Percentiles rank a stretch among this genome's conserved stretches.
Evolutionary conservation across 208 protist genomes (phyloP).

Genomic region (Strigomonas oncopelti): DNA sequence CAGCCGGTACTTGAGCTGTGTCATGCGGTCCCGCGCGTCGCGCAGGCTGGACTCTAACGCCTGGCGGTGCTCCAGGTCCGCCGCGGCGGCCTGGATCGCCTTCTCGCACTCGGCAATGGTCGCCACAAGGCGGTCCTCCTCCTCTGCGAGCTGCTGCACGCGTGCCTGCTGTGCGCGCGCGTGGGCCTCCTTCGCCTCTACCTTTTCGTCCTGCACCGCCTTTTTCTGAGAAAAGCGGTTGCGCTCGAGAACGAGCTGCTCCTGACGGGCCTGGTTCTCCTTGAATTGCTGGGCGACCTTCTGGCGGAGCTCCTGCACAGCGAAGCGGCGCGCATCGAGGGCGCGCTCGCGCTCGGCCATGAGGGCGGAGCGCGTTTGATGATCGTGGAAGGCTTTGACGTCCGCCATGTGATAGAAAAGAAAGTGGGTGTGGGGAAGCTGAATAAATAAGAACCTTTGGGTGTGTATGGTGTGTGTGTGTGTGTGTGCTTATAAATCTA

Average conservation of each 20-base stretch:
- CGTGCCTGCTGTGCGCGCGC: slow-evolving; percentile 45
- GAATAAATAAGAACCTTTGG: too few relatives aligned
- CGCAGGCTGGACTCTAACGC: slow-evolving; percentile 34
- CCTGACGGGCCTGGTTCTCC: slow-evolving; percentile 48
- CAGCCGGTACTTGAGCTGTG: slow-evolving; percentile 53
- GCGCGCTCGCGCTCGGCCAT: slow-evolving; percentile 63
- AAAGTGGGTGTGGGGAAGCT: background rate
- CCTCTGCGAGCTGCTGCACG: slow-evolving; percentile 39
- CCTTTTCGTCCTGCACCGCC: slow-evolving; percentile 68
- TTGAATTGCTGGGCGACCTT: slow-evolving; percentile 35
- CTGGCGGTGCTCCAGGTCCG: slow-evolving; percentile 47
- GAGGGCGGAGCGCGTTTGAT: slow-evolving; percentile 59
- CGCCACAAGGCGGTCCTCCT: slow-evolving; percentile 51
- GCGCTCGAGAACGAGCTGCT: slow-evolving; percentile 52
- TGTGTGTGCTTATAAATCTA: too few relatives aligned
- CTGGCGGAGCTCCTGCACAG: slow-evolving; percentile 62
- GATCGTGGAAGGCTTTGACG: slow-evolving; percentile 55
- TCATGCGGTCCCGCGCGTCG: slow-evolving; percentile 42
- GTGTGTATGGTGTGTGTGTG: too few relatives aligned
- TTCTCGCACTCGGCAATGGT: slow-evolving; percentile 35
- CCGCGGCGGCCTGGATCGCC: slow-evolving; percentile 31
- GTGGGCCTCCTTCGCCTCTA: slow-evolving; percentile 53
- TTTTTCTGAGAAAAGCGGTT: slow-evolving; percentile 42
- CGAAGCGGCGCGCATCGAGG: slow-evolving; percentile 50
- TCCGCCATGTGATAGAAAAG: slow-evolving; percentile 26